phyloP scores from a whole-genome alignment of 176 grass and related monocot genomes.

The Urochloa ruziziensis region DNA sequence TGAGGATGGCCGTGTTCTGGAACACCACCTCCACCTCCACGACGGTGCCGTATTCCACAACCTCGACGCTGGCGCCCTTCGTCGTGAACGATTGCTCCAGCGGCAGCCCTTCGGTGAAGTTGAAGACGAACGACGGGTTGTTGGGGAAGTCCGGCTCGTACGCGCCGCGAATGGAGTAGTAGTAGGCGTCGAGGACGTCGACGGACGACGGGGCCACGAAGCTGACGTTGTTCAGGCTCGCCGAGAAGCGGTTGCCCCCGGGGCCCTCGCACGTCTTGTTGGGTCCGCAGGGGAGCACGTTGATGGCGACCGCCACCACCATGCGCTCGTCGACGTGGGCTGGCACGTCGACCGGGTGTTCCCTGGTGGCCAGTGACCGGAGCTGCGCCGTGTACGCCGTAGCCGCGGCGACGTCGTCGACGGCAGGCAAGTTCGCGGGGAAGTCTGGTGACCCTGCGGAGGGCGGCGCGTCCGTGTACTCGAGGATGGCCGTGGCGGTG shows the following conservation, averaged over 20 bases:
- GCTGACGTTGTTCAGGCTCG: slow-evolving; percentile 58
- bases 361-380: slow-evolving; percentile 20
- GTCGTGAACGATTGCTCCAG: background rate
- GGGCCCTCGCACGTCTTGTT: background rate
- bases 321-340: slow-evolving; percentile 23
- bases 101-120: slow-evolving; percentile 16
- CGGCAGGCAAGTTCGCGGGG: slow-evolving; percentile 6
- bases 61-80: no score
- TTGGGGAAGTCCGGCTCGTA: slow-evolving; percentile 55
- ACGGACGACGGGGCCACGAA: background rate
- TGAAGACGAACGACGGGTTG: slow-evolving; percentile 40
- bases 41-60: no score
- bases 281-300: background rate
- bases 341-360: slow-evolving; percentile 8
- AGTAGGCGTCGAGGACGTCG: slow-evolving; percentile 49
- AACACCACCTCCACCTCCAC: slow-evolving; percentile 52
- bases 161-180: background rate
- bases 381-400: slow-evolving; percentile 21
- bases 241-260: background rate
- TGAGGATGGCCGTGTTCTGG: slow-evolving; percentile 25
- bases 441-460: background rate
- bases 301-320: slow-evolving; percentile 29
- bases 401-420: background rate
- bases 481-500: slow-evolving; percentile 28
- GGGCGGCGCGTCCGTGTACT: slow-evolving; percentile 13